Evolutionary conservation across 345 rosid genomes (phyloP).

Genomic region (Camelina laxa): DNA sequence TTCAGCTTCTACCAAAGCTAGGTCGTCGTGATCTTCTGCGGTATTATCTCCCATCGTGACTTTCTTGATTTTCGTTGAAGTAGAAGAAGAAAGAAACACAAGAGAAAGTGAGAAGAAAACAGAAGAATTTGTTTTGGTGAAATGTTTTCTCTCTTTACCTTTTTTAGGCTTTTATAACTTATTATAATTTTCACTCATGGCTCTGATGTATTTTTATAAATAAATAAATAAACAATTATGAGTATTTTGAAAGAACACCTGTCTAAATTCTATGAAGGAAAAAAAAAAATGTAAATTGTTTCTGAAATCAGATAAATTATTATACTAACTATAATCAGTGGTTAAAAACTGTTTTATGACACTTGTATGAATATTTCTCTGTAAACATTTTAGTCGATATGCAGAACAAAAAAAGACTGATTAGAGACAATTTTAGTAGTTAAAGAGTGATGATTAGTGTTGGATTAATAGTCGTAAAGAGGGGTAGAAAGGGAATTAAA

Average conservation of each 20-base stretch:
- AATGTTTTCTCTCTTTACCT: conserved; percentile 23
- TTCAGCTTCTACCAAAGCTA: conserved; percentile 19
- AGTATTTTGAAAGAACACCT: background rate
- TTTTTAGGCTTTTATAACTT: conserved; percentile 32
- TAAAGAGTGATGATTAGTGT: conserved; percentile 14
- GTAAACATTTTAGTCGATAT: background rate
- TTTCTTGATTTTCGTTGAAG: conserved; percentile 18
- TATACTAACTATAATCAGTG: background rate
- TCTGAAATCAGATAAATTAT: background rate
- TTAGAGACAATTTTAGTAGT: background rate
- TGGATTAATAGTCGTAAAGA: background rate
- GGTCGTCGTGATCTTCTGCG: conserved; percentile 33
- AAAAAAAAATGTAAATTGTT: background rate
- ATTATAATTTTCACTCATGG: conserved; percentile 21
- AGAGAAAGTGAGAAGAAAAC: conserved; percentile 28
- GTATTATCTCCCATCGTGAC: conserved; percentile 52
- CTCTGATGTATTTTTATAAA: background rate
- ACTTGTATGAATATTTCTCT: background rate
- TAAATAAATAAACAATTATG: too few relatives aligned
- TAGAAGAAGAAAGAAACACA: background rate
- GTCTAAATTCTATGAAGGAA: background rate
- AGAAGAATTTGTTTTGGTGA: background rate
- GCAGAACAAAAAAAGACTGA: background rate
- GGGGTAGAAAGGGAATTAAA: conserved; percentile 33
- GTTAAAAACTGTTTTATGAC: background rate